Percentiles rank a stretch among this genome's conserved stretches.
Conservation (phyloP, 2,329 filamentous ascomycete species). For the Metarhizium robertsii region DNA sequence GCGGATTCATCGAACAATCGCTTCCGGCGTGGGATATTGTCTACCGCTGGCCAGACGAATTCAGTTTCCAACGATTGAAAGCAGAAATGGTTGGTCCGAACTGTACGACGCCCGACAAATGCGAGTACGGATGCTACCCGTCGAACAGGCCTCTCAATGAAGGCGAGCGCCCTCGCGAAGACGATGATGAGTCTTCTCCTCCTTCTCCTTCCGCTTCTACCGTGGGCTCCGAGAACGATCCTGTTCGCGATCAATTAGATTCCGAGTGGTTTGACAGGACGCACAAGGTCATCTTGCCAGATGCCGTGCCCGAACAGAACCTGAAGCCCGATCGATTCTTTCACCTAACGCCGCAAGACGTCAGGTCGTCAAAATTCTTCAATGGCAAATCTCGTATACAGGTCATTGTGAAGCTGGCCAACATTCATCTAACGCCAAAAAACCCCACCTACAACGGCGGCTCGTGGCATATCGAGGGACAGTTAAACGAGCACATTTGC, state of each 20-base stretch:
- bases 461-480: conserved; percentile 46
- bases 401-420: conserved; percentile 54
- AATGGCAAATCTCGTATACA: conserved; percentile 34
- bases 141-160: background rate
- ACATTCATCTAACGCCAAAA: conserved; percentile 50
- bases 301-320: background rate
- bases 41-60: conserved; percentile 21
- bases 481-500: conserved; percentile 53
- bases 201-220: too few species aligned
- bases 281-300: background rate
- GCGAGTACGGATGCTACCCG: conserved; percentile 11
- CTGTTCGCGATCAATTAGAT: background rate
- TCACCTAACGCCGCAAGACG: conserved; percentile 5
- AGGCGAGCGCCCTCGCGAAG: background rate
- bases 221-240: background rate
- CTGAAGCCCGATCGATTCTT: background rate
- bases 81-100: conserved; percentile 3
- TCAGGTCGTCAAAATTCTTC: conserved; percentile 17
- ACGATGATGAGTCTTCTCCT: background rate
- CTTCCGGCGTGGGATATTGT: conserved; percentile 37
- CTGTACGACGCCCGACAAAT: conserved; percentile 14
- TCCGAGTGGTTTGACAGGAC: background rate
- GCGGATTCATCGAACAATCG: conserved; percentile 28
- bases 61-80: conserved; percentile 16
- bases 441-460: conserved; percentile 44